Percentiles rank a stretch among this genome's conserved stretches.
Conservation (phyloP, 257 asterid genomes). For the Scutellaria barbata region DNA sequence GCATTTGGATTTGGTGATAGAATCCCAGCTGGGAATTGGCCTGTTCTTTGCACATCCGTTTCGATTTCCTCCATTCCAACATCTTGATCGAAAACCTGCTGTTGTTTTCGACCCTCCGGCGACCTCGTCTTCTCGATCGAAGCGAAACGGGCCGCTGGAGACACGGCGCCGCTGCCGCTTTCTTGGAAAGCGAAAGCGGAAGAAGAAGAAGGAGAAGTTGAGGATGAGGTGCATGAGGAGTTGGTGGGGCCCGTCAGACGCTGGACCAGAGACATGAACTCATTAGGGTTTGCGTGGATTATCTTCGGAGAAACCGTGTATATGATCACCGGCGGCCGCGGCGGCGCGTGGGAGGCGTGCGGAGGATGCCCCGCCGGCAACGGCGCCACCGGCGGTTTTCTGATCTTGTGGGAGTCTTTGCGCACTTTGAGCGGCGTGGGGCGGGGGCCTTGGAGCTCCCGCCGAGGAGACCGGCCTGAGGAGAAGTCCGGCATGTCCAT, state of each 20-base stretch:
- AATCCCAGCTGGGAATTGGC: constrained; percentile 63
- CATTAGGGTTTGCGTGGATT: constrained; percentile 95
- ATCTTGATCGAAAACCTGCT: constrained; percentile 31
- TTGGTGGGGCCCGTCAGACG: constrained; percentile 78
- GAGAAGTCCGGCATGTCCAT: constrained; percentile 60
- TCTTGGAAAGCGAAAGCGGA: constrained; percentile 37
- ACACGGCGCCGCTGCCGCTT: constrained; percentile 48
- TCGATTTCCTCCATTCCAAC: constrained; percentile 44
- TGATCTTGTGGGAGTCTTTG: constrained; percentile 84
- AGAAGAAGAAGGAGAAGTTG: constrained; percentile 32
- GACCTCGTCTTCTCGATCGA: constrained; percentile 63
- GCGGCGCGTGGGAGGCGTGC: constrained; percentile 47
- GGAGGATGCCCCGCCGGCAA: constrained; percentile 33
- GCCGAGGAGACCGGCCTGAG: constrained; percentile 59
- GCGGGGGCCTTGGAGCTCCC: constrained; percentile 88
- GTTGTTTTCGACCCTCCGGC: constrained; percentile 44
- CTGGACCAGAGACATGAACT: constrained; percentile 93
- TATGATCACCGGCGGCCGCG: constrained; percentile 85
- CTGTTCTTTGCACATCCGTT: constrained; percentile 44
- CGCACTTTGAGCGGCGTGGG: constrained; percentile 79
- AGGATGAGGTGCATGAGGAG: constrained; percentile 36
- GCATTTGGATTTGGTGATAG: constrained; percentile 87
- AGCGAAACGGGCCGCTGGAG: constrained; percentile 90
- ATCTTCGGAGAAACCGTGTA: constrained; percentile 94
- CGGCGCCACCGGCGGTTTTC: constrained; percentile 74